phyloP scores from a whole-genome alignment of 2,329 filamentous ascomycete species.

The Neopestalotiopsis sp. region DNA sequence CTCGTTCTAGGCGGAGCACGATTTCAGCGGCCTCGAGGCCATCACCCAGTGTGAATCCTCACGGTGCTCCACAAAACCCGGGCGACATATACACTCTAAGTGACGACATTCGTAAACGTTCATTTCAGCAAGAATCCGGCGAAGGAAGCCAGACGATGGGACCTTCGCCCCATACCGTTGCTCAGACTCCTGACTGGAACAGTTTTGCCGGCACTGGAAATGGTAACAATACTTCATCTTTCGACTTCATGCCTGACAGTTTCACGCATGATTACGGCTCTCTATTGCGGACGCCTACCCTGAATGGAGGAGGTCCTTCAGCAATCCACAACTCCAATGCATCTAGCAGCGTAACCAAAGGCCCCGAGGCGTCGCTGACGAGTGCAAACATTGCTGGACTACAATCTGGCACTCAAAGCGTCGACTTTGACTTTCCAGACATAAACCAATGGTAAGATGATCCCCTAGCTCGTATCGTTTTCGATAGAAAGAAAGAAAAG shows the following conservation, averaged over 20 bases:
- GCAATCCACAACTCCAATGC: background rate
- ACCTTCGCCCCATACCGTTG: conserved; percentile 22
- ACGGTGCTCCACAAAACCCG: conserved; percentile 38
- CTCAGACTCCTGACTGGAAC: conserved; percentile 9
- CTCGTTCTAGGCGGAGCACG: conserved; percentile 24
- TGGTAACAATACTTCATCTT: background rate
- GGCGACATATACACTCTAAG: conserved; percentile 38
- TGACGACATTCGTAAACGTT: conserved; percentile 34
- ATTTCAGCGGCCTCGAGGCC: conserved; percentile 26
- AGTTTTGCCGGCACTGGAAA: background rate
- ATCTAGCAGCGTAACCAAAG: background rate
- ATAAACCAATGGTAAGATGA: conserved; percentile 30
- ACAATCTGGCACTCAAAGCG: background rate
- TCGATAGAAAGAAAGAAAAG: background rate
- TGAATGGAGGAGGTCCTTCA: background rate
- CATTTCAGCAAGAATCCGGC: conserved; percentile 26
- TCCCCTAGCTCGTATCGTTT: conserved; percentile 17
- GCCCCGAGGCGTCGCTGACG: background rate
- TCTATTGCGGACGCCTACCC: background rate
- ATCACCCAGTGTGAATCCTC: conserved; percentile 31
- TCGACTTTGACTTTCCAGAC: conserved; percentile 20
- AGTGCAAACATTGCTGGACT: background rate
- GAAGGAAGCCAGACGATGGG: conserved; percentile 24
- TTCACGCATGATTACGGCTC: conserved; percentile 11
- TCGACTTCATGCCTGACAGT: conserved; percentile 3